Conservation (phyloP, 2,329 filamentous ascomycete genomes). For the Trichoderma sp. region DNA sequence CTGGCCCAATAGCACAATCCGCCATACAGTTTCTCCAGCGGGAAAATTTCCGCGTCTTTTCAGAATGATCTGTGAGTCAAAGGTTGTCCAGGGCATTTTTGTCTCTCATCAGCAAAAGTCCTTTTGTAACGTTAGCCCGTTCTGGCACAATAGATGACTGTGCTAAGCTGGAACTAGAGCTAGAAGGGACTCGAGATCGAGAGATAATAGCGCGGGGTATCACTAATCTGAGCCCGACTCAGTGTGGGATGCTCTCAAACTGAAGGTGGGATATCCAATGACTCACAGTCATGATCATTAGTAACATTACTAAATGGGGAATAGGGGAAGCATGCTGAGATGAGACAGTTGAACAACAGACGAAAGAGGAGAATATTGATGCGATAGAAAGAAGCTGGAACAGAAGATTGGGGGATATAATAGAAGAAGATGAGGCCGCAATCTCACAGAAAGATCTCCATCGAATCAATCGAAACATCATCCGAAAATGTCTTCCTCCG, state of each 20-base stretch:
- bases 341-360: background rate
- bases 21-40: background rate
- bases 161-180: background rate
- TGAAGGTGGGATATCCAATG: background rate
- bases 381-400: background rate
- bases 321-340: background rate
- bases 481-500: slow-evolving; percentile 15
- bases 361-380: background rate
- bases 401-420: background rate
- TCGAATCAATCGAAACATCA: background rate
- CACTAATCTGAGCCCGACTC: background rate
- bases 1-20: background rate
- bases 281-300: slow-evolving; percentile 7
- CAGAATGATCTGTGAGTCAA: slow-evolving; percentile 13
- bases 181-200: background rate
- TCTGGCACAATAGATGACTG: background rate
- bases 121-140: background rate
- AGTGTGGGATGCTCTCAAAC: background rate
- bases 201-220: slow-evolving; percentile 1
- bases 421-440: background rate
- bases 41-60: background rate
- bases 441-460: background rate
- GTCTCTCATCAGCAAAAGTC: background rate
- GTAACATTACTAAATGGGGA: background rate
- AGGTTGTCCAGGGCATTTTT: background rate